Evolutionary conservation across 495 filamentous ascomycete genomes (phyloP).

Genomic region (Penicillium egyptiacum): DNA sequence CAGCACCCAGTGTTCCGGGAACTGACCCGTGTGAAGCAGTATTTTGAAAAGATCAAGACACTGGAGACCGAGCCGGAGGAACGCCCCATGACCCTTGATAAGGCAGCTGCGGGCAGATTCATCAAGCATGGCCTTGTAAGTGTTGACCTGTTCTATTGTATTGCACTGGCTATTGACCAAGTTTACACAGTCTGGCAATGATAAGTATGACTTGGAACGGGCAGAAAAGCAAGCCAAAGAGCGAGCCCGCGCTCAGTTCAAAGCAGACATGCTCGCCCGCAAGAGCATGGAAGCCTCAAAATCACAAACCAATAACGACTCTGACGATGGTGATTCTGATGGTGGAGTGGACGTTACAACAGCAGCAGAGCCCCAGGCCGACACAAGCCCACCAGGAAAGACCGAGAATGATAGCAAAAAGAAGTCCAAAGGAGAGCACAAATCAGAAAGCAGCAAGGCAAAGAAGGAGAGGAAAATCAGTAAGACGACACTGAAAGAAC

Average conservation of each 20-base stretch:
- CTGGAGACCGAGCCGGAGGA: slow-evolving; percentile 54
- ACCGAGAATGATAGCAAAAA: slow-evolving; percentile 24
- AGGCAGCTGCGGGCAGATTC: slow-evolving; percentile 75
- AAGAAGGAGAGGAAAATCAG: slow-evolving; percentile 33
- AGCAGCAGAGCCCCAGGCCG: slow-evolving; percentile 3
- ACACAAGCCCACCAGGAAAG: slow-evolving; percentile 5
- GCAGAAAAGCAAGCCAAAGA: slow-evolving; percentile 56
- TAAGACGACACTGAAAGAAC: slow-evolving; percentile 29
- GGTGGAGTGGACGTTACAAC: slow-evolving; percentile 18
- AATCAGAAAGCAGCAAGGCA: slow-evolving; percentile 14
- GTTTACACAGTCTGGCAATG: slow-evolving; percentile 57
- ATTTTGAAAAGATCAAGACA: slow-evolving; percentile 87
- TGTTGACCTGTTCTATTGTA: slow-evolving; percentile 6
- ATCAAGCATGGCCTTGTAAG: slow-evolving; percentile 74
- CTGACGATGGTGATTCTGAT: slow-evolving; percentile 24
- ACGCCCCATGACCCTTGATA: slow-evolving; percentile 68
- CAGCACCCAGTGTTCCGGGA: slow-evolving; percentile 83
- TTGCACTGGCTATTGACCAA: slow-evolving; percentile 11
- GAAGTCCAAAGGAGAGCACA: slow-evolving; percentile 24
- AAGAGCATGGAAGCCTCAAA: slow-evolving; percentile 30
- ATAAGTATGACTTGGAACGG: slow-evolving; percentile 56
- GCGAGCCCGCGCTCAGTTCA: slow-evolving; percentile 50
- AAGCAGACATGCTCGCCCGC: slow-evolving; percentile 45
- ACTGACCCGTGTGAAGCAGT: slow-evolving; percentile 80
- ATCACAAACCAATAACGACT: slow-evolving; percentile 29